Conservation (phyloP, 176 grass and related monocot species). For the Tuctoria greenei region DNA sequence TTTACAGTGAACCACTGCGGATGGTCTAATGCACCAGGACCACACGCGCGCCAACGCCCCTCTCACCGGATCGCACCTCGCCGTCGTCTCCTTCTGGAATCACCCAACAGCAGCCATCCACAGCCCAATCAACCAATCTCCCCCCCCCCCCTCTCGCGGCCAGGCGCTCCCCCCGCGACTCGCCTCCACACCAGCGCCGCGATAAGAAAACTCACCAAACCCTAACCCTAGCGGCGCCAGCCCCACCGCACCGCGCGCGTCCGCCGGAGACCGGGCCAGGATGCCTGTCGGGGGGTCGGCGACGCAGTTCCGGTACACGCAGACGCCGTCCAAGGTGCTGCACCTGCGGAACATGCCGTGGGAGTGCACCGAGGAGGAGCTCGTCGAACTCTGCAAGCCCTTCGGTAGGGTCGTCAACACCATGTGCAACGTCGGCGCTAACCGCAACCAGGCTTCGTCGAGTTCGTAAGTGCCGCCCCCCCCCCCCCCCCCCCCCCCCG, state of each 20-base stretch:
- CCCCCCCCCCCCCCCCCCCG: too few relatives aligned
- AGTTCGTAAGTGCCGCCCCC: conserved; percentile 57
- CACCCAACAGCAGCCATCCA: neutral
- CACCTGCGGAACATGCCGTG: conserved; percentile 98
- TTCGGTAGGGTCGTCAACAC: conserved; percentile 93
- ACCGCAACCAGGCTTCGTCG: conserved; percentile 98
- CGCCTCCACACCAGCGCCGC: neutral
- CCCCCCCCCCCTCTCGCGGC: too few relatives aligned
- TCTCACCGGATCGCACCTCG: neutral
- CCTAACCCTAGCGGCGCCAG: conserved; percentile 37
- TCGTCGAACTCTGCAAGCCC: conserved; percentile 83
- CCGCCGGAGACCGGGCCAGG: conserved; percentile 27
- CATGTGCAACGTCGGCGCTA: conserved; percentile 95
- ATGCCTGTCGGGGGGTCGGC: conserved; percentile 77
- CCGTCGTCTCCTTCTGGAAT: conserved; percentile 22
- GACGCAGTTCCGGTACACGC: conserved; percentile 86
- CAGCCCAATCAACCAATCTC: neutral
- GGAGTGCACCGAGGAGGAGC: conserved; percentile 96
- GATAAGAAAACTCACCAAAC: conserved; percentile 37
- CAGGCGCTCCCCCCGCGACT: neutral
- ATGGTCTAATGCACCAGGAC: neutral
- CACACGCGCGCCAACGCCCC: neutral
- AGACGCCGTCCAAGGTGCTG: conserved; percentile 97
- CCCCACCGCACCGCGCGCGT: neutral
- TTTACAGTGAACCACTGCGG: too few relatives aligned